Base-by-base conservation (phyloP, 495 filamentous ascomycete species). In the Alectoria sarmentosa region DNA sequence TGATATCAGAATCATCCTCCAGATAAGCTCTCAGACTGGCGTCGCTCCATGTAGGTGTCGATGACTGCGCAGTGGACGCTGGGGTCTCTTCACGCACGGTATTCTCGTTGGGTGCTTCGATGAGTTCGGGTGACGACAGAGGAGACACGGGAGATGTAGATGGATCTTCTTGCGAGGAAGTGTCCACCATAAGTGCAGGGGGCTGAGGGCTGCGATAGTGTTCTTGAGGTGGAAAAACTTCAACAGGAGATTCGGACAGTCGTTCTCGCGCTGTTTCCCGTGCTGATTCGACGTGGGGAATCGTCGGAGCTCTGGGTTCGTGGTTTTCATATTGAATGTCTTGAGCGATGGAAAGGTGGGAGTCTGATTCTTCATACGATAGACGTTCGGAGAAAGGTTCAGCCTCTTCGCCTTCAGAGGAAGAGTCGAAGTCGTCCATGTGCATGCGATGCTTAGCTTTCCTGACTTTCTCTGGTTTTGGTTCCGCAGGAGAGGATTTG, bases 1-100 rank as follows among this genome's bases (percentile, higher is more conserved):
- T 84, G 68, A 98, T 89, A 65, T 96, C 92, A n/a, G 83, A 87
- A 52, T 89, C 88, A 69, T 94, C 91, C 66, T 98, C 93, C 68
- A 98, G 86, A 76, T 96, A 98, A 26, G 89, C 86, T 56, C 90
- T 84, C 42, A 98, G 81, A 68, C 83, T 87, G 65, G 86, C 80
- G 73, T 96, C 94, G 68, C 88, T 91, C 94, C 94, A 98, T 15
- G 63, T 78, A 32, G 78, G 77, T 30, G 59, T 74, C 69, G 67
- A 74, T 15, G 72, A 71, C 1, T 74, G 75, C 1, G 76, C 75
- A 48, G 79, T 71, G n/a, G 80, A 79, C n/a, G 74, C 76, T 32
- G 73, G 71, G 17, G 74, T 68, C 56, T 71, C 69, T 36, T 76
- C 75, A 55, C 64, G 69, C 23, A 55, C 61, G 62, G 75, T 75